These are phyloP conservation scores for Vitis cinerea DNA, from an alignment of 164 flowering plant species.

Conservation along the genomic window DNA sequence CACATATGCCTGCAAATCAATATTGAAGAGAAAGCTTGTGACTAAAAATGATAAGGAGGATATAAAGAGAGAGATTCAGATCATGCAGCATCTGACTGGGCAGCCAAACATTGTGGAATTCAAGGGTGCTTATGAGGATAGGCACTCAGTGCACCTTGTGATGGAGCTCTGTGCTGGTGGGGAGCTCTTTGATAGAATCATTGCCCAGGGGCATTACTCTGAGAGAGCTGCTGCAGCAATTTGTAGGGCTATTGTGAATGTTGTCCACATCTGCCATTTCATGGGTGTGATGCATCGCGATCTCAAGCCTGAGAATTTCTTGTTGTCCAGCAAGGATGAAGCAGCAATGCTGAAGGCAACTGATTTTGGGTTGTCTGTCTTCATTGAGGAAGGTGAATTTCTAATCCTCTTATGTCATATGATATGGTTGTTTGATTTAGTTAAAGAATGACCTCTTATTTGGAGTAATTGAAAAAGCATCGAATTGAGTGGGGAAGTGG, in stretches of 20 bases:
- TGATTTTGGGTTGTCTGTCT: slow-evolving; percentile 81
- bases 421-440: background rate
- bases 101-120: slow-evolving; percentile 74
- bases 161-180: slow-evolving; percentile 88
- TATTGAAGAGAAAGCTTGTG: slow-evolving; percentile 63
- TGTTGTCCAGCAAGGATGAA: slow-evolving; percentile 58
- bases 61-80: slow-evolving; percentile 66
- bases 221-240: slow-evolving; percentile 64
- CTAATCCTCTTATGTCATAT: background rate
- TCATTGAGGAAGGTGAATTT: slow-evolving; percentile 73
- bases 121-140: slow-evolving; percentile 76
- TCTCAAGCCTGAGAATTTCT: slow-evolving; percentile 79
- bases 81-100: slow-evolving; percentile 77
- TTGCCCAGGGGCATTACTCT: slow-evolving; percentile 67
- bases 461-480: too few relatives aligned
- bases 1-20: slow-evolving; percentile 71
- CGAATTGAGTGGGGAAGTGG: too few relatives aligned
- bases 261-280: slow-evolving; percentile 74
- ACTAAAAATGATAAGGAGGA: slow-evolving; percentile 60
- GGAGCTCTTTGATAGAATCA: slow-evolving; percentile 75
- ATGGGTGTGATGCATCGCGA: slow-evolving; percentile 86
- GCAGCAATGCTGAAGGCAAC: slow-evolving; percentile 62
- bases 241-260: slow-evolving; percentile 64
- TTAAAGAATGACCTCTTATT: background rate
- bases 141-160: slow-evolving; percentile 61